phyloP scores from a whole-genome alignment of 2,329 filamentous ascomycete genomes.

The Aspergillus jensenii region DNA sequence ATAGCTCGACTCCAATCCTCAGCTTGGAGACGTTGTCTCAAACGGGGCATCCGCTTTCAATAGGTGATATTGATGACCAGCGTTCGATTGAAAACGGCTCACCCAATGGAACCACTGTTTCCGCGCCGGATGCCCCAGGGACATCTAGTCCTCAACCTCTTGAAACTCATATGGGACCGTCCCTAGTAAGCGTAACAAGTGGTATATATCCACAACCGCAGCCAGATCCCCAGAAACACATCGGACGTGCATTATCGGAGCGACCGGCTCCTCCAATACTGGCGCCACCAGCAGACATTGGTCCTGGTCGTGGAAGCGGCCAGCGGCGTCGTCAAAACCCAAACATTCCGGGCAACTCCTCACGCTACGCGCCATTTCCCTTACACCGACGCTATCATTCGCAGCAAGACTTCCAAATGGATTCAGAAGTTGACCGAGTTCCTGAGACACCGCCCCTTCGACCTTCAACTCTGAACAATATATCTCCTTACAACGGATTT shows the following conservation, averaged over 20 bases:
- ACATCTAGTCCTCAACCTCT: conserved; percentile 13
- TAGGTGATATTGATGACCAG: conserved; percentile 28
- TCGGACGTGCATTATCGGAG: conserved; percentile 14
- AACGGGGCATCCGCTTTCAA: conserved; percentile 55
- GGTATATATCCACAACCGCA: conserved; percentile 14
- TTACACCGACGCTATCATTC: conserved; percentile 35
- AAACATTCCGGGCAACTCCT: conserved; percentile 27
- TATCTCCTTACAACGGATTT: conserved; percentile 23
- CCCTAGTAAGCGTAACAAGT: conserved; percentile 15
- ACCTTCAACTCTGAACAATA: conserved; percentile 19
- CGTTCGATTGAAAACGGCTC: conserved; percentile 24
- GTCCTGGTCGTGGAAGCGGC: conserved; percentile 30
- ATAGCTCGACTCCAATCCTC: conserved; percentile 59
- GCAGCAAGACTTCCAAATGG: conserved; percentile 28
- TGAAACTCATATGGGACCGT: conserved; percentile 12
- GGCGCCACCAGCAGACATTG: conserved; percentile 46
- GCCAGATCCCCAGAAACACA: conserved; percentile 16
- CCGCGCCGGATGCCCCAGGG: conserved; percentile 21
- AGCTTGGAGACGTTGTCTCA: conserved; percentile 54
- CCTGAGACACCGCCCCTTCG: conserved; percentile 34
- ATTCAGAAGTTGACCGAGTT: conserved; percentile 22
- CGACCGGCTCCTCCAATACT: conserved; percentile 32
- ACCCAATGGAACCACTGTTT: conserved; percentile 21
- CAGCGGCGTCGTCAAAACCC: conserved; percentile 40
- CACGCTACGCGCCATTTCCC: conserved; percentile 21